Evolutionary conservation across 1,139 yeast genomes (phyloP), one percentile per base, ranked within the genome.

Genomic region (Ogataea hybrid): DNA sequence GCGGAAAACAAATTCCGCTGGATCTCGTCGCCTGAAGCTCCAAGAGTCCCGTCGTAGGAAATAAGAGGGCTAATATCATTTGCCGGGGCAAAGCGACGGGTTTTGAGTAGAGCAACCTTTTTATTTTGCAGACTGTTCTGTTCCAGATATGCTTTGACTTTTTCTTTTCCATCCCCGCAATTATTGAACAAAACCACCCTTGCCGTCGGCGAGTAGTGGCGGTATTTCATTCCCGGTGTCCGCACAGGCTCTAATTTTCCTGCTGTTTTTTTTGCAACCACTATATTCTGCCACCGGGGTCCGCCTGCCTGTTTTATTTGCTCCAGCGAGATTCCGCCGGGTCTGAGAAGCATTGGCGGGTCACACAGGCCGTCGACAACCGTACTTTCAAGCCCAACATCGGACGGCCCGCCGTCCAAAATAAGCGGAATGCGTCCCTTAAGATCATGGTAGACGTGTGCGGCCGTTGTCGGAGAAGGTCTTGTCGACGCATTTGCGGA

Each of bases 141-240:
- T 1, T 28, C 16, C n/a, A 47, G 29, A 29, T 41, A 48, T 3
- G 41, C 32, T 16, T 40, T 34, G 1, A 48, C 30, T 14, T 37
- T 41, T 14, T 69, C 46, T 43, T 41, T 44, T 0, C 82, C 81
- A 49, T 76, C 71, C 0, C 69, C 72, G 51, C 77, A 70, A 31
- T 69, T 73, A 10, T 71, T 65, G 50, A 88, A 80, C n/a, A 90
- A 63, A 0, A 85, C 70, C 6, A 92, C 97, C 46, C 76, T 79
- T 0, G 97, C 96, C 3, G 75, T 74, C 2, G 98, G 98, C 0
- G 97, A 86, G 63, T 92, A 92, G 62, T 92, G 98, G 53, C 87
- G 81, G 61, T 92, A 92, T 59, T 92, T 92, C 98, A 92, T 92
- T 0, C 98, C 98, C 0, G 98, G 98, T 0, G 98, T 92, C 52